phyloP scores from a whole-genome alignment of 768 basidiomycete species.

The Suillus occidentalis region DNA sequence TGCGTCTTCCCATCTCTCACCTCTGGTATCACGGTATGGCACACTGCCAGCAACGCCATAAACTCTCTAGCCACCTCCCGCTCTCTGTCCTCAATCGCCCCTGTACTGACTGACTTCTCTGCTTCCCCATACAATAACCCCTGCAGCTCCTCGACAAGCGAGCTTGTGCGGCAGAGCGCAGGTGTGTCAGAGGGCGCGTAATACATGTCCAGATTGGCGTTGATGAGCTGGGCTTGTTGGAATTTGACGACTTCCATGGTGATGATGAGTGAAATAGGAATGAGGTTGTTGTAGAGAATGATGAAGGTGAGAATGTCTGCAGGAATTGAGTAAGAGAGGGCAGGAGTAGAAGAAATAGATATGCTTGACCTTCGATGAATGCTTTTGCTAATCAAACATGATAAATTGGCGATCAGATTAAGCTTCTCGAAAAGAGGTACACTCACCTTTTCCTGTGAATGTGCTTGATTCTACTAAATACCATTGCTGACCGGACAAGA shows the following conservation, averaged over 20 bases:
- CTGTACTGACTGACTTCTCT: constrained; percentile 27
- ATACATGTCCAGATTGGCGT: constrained; percentile 98
- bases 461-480: constrained; percentile 72
- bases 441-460: constrained; percentile 62
- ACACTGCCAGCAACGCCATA: constrained; percentile 85
- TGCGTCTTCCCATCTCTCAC: constrained; percentile 83
- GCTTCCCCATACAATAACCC: constrained; percentile 46
- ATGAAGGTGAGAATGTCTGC: constrained; percentile 96
- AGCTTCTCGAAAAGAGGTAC: neutral
- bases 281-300: constrained; percentile 98
- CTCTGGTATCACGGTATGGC: constrained; percentile 98
- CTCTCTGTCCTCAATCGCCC: constrained; percentile 29
- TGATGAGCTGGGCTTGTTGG: constrained; percentile 96
- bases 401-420: constrained; percentile 9
- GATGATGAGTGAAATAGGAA: constrained; percentile 98
- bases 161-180: constrained; percentile 95
- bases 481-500: constrained; percentile 86
- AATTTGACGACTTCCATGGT: constrained; percentile 99
- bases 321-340: constrained; percentile 17
- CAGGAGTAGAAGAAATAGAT: neutral
- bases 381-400: constrained; percentile 50
- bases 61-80: constrained; percentile 65
- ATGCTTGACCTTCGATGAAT: constrained; percentile 76
- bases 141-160: constrained; percentile 80
- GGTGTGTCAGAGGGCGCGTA: constrained; percentile 93